Evolutionary conservation across 768 basidiomycete genomes (phyloP).

Genomic region (Rubroboletus pulcherrimus): DNA sequence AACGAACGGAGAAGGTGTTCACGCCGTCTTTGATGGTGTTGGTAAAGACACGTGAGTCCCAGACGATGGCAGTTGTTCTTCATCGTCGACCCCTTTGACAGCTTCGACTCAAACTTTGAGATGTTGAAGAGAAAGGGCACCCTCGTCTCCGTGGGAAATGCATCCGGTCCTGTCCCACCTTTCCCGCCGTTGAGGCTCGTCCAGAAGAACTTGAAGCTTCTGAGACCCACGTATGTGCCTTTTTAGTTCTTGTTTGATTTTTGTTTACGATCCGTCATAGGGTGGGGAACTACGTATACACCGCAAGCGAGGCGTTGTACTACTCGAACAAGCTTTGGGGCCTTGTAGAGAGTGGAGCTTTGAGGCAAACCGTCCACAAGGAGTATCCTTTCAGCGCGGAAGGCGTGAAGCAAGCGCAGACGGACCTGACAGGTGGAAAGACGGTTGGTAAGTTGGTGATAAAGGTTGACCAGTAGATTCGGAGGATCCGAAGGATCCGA

Average conservation of each 20-base stretch:
- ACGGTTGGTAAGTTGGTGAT: conserved; percentile 86
- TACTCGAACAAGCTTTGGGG: conserved; percentile 67
- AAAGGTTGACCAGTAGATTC: conserved; percentile 44
- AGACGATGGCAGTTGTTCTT: background rate
- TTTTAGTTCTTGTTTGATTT: background rate
- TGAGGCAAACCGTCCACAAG: conserved; percentile 67
- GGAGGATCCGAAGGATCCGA: background rate
- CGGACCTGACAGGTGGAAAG: conserved; percentile 70
- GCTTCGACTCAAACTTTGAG: conserved; percentile 77
- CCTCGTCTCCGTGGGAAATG: conserved; percentile 87
- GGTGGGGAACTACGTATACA: conserved; percentile 66
- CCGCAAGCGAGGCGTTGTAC: conserved; percentile 63
- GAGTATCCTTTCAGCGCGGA: conserved; percentile 85
- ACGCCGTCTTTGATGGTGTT: conserved; percentile 93
- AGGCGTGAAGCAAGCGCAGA: conserved; percentile 72
- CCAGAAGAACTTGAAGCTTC: conserved; percentile 77
- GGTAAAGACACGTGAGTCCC: conserved; percentile 84
- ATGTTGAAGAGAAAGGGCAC: conserved; percentile 85
- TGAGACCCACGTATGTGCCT: conserved; percentile 64
- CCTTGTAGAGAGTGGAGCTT: conserved; percentile 50
- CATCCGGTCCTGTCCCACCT: conserved; percentile 79
- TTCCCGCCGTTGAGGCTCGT: conserved; percentile 70
- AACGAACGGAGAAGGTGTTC: conserved; percentile 76
- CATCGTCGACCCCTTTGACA: conserved; percentile 25
- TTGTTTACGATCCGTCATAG: conserved; percentile 36